phyloP scores from a whole-genome alignment of 2,329 filamentous ascomycete genomes.

The Stagonosporopsis cucurbitacearum region DNA sequence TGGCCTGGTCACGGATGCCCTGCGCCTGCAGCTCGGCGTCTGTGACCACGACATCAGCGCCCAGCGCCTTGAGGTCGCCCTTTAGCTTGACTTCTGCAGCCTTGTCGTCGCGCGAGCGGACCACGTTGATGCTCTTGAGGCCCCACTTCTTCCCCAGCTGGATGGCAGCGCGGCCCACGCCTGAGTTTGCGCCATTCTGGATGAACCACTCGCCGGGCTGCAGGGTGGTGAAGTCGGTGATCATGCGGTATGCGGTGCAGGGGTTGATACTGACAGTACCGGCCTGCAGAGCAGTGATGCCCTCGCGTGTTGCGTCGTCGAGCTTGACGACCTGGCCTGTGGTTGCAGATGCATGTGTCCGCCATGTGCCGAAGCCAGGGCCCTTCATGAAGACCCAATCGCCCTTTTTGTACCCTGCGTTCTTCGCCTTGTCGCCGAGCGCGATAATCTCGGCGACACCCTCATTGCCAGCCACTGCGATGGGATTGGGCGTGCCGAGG shows the following conservation, averaged over 20 bases:
- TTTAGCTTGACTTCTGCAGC: slow-evolving; percentile 71
- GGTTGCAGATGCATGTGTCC: slow-evolving; percentile 80
- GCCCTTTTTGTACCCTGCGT: slow-evolving; percentile 67
- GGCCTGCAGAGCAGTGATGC: slow-evolving; percentile 76
- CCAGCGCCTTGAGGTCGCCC: slow-evolving; percentile 65
- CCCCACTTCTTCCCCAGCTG: slow-evolving; percentile 89
- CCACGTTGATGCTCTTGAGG: slow-evolving; percentile 85
- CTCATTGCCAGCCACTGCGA: slow-evolving; percentile 86
- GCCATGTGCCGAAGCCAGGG: slow-evolving; percentile 90
- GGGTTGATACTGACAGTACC: slow-evolving; percentile 93
- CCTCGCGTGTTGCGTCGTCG: slow-evolving; percentile 70
- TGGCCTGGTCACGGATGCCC: slow-evolving; percentile 67
- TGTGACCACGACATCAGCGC: slow-evolving; percentile 68
- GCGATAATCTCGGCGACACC: slow-evolving; percentile 89
- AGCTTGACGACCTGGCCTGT: slow-evolving; percentile 71
- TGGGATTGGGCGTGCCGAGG: slow-evolving; percentile 77
- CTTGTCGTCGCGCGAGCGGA: slow-evolving; percentile 77
- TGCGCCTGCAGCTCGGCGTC: slow-evolving; percentile 66
- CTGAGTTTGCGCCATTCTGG: slow-evolving; percentile 95
- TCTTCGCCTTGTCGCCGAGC: slow-evolving; percentile 65
- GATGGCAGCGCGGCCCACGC: slow-evolving; percentile 88
- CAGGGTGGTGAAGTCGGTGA: slow-evolving; percentile 75
- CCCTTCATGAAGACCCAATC: slow-evolving; percentile 93
- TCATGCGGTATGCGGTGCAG: slow-evolving; percentile 91
- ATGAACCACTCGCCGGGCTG: slow-evolving; percentile 89